Percentiles rank a stretch among this genome's conserved stretches.
phyloP scores from a whole-genome alignment of 495 filamentous ascomycete species.

The Podospora pseudopauciseta region DNA sequence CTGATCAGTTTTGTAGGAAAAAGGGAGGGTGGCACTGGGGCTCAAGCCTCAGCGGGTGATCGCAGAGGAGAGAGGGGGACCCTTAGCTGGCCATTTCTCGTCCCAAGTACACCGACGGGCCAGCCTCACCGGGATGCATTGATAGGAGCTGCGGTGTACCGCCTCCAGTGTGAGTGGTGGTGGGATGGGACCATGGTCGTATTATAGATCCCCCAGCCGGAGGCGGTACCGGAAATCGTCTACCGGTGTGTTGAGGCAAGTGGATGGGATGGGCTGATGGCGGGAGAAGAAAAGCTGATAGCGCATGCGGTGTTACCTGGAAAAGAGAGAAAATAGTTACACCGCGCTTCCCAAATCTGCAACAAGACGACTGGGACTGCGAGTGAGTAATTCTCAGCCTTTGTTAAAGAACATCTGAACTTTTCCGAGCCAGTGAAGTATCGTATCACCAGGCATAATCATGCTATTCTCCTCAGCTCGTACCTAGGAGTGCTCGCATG shows the following conservation, averaged over 20 bases:
- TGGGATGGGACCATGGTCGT: neutral
- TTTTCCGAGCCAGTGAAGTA: neutral
- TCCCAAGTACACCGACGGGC: neutral
- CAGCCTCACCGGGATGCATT: neutral
- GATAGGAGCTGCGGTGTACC: neutral
- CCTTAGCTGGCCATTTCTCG: slow-evolving; percentile 3
- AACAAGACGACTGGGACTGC: neutral
- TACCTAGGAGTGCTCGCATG: no score
- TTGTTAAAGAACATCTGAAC: neutral
- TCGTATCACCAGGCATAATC: neutral
- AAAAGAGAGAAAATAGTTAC: neutral
- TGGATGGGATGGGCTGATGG: neutral
- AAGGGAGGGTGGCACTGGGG: neutral
- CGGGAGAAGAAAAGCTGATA: neutral
- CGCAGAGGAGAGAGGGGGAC: neutral
- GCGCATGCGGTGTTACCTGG: neutral
- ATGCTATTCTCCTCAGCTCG: no score
- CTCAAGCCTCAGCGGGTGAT: neutral
- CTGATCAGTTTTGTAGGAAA: neutral
- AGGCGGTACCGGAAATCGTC: neutral
- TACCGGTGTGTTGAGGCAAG: neutral
- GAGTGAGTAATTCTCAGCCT: neutral
- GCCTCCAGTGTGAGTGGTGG: neutral
- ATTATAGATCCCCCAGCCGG: neutral
- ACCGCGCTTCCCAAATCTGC: neutral